Conservation (phyloP, 768 basidiomycete species). For the Suillus plorans region DNA sequence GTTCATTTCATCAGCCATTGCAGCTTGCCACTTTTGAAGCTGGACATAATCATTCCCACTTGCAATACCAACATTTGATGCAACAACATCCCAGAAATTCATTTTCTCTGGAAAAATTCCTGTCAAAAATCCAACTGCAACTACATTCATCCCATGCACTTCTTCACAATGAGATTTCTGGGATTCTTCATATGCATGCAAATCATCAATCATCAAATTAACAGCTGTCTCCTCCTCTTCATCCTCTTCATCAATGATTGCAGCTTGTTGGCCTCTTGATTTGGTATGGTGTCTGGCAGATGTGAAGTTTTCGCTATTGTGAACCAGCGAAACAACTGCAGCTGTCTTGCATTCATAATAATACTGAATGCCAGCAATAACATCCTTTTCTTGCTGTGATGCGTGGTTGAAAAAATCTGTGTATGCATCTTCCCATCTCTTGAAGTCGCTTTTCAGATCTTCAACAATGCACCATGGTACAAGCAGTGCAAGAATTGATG, state of each 20-base stretch:
- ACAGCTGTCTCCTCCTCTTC: neutral
- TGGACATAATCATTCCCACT: neutral
- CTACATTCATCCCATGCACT: neutral
- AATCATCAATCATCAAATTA: neutral
- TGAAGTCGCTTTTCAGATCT: slow-evolving; percentile 23
- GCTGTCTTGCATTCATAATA: slow-evolving; percentile 25
- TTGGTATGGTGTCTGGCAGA: too few relatives aligned
- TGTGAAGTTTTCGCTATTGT: too few relatives aligned
- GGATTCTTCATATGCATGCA: neutral
- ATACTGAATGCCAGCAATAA: slow-evolving; percentile 34
- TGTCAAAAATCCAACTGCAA: neutral
- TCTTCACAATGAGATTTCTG: neutral
- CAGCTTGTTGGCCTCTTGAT: too few relatives aligned
- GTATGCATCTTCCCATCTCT: slow-evolving; percentile 27
- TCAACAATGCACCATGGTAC: slow-evolving; percentile 33
- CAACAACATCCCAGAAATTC: neutral
- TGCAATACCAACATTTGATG: neutral
- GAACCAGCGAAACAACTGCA: neutral
- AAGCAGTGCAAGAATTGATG: slow-evolving; percentile 35
- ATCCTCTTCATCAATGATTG: neutral
- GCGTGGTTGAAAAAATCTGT: slow-evolving; percentile 6
- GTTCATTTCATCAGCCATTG: neutral
- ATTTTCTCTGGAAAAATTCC: too few relatives aligned
- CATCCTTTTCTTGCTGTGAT: neutral
- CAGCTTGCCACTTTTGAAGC: neutral